Evolutionary conservation across 805 yeast genomes (phyloP), one percentile per base, ranked within the genome.

Genomic region (Schwanniomyces sp.): DNA sequence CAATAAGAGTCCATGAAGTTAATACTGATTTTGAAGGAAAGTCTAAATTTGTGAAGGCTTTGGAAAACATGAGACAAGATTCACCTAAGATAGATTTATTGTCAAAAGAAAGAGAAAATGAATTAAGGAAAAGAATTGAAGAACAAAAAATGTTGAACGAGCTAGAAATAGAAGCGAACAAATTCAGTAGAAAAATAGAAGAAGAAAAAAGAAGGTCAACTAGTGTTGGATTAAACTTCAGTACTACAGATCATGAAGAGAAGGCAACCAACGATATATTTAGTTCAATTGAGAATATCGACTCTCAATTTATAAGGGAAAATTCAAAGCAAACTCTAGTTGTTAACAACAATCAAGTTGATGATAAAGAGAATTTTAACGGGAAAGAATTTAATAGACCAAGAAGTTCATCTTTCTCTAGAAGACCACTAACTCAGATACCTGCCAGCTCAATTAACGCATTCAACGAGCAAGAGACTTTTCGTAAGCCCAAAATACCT

Each of bases 401-500:
- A 12, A 41, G 29, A n/a, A 17, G 29, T 29, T 26, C 38, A n/a
- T 21, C 24, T 26, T 43, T n/a, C 27, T 37, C 38, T 18, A 51
- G 61, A 34, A 46, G 49, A 32, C 67, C 67, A 7, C 51, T 62
- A 38, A 44, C 40, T 34, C 51, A 52, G 40, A 48, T 63, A 11
- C 51, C 61, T n/a, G 48, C 41, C 11, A 46, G 30, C 21, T 21
- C 32, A 17, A 36, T 56, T 25, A 64, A 63, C 34, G 38, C 40
- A 1, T 40, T 30, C 17, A 37, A 38, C 16, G 54, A 50, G 8
- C 40, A 47, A 7, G 66, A 61, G 38, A 55, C 49, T n/a, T 70
- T 70, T 49, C 56, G 73, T 32, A 71, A 67, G 45, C 76, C 76
- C 0, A 64, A 58, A 45, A 21, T 55, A 6, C 70, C 69, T 5